Base-by-base conservation (phyloP, 768 basidiomycete species). In the Psilocybe azurescens region DNA sequence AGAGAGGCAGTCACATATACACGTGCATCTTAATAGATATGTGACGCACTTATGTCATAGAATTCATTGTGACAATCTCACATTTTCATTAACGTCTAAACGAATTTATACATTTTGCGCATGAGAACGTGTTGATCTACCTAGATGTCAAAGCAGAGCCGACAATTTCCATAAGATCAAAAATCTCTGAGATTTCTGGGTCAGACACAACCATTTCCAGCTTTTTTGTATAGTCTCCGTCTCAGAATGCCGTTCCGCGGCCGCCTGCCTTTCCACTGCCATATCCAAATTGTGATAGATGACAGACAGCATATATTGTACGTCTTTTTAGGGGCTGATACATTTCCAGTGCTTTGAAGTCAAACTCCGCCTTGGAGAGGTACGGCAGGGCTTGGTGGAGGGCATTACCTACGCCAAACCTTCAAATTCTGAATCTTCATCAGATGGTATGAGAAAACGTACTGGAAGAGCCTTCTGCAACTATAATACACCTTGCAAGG, bases 401-500 rank as follows among this genome's bases (percentile, higher is more conserved):
- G 16, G 78, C 74, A 24, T 77, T 74, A 13, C 66, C 83, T 83
- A 60, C 44, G 16, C 44, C 28, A 20, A 48, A 36, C 24, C 16
- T 24, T 41, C 13, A 44, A 50, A 41, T 24, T 29, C 14, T 46
- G 16, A 44, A 55, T 20, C 36, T 60, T 44, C 32, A 60, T 11
- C 9, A 47, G 20, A 32, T 5, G 20, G 57, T 54, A 46, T 32
- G 48, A 44, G 8, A 30, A 16, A 44, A 65, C 81, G 36, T 69
- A 87, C 89, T 72, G 60, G 72, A 76, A 8, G 78, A 74, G 53
- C 79, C 78, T 16, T 76, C 83, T 10, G 86, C 81, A 1, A 85
- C 87, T 36, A 95, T 82, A 47, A 90, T 86, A 68, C 91, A 91
- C 60, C 93, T 84, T 5, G 90, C 90, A 52, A 91, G 73, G 2